A percentile compares a stretch with the other conserved stretches of the same genome.
These are phyloP conservation scores for Rhodotorula babjevae DNA, from an alignment of 768 basidiomycete genomes.

Conservation along the genomic window DNA sequence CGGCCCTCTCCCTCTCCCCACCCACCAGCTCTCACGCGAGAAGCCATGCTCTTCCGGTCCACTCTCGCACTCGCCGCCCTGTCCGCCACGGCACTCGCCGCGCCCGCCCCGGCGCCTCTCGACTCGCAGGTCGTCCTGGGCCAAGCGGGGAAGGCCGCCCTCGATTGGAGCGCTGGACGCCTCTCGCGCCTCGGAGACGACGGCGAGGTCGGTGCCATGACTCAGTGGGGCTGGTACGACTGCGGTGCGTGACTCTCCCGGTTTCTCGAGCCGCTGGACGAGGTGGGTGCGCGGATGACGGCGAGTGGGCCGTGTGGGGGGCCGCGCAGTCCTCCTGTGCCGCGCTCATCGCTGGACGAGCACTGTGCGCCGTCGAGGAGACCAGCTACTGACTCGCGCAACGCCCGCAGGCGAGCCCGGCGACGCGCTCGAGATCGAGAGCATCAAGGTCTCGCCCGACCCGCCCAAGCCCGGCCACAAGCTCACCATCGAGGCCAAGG, in stretches of 20 bases:
- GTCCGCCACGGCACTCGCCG: constrained; percentile 37
- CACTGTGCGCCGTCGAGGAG: no score
- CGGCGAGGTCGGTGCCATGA: constrained; percentile 47
- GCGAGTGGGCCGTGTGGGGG: no score
- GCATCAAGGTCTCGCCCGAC: constrained; percentile 57
- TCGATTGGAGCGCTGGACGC: constrained; percentile 42
- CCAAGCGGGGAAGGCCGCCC: constrained; percentile 42
- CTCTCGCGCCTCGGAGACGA: constrained; percentile 39
- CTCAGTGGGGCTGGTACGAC: constrained; percentile 62
- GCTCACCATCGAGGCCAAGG: constrained; percentile 77
- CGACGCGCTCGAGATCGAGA: constrained; percentile 40
- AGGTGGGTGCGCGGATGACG: not conserved
- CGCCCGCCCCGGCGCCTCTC: constrained; percentile 39
- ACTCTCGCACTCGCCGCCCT: constrained; percentile 12
- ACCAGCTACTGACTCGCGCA: not conserved
- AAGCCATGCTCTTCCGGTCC: constrained; percentile 9
- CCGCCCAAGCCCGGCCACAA: constrained; percentile 83
- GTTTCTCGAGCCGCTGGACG: not conserved
- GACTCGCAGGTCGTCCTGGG: constrained; percentile 39
- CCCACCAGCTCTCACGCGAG: no score
- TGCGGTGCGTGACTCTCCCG: constrained; percentile 61
- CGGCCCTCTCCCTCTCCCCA: no score
- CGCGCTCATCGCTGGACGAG: not conserved
- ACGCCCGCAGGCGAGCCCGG: constrained; percentile 11
- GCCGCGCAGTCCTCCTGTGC: no score